phyloP scores from a whole-genome alignment of 306 rosid species.

The Acmispon strigosus region DNA sequence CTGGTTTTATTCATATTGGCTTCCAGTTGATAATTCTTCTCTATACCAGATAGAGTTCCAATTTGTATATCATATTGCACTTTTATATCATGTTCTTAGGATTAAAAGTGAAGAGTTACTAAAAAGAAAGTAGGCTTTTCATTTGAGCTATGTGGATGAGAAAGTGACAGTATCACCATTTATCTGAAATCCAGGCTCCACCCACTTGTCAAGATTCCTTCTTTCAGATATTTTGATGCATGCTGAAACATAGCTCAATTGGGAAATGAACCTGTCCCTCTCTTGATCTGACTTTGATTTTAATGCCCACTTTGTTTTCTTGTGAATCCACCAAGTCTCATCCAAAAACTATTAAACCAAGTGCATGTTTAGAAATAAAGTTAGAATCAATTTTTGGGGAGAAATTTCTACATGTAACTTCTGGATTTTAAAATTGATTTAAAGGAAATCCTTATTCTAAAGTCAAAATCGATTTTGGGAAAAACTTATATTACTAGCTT shows the following conservation, averaged over 20 bases:
- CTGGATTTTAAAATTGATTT: no score
- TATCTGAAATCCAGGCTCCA: background rate
- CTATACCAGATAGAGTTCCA: slow-evolving; percentile 5
- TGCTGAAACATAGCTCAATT: background rate
- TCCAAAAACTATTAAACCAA: no score
- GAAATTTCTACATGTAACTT: no score
- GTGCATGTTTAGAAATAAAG: no score
- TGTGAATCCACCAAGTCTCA: background rate
- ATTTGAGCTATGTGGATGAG: background rate
- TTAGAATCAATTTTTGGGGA: no score
- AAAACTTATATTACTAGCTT: no score
- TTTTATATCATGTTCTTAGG: background rate
- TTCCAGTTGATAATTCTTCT: slow-evolving; percentile 6
- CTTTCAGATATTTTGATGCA: slow-evolving; percentile 13
- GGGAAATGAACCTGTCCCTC: background rate
- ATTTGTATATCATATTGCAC: background rate
- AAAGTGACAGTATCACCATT: background rate
- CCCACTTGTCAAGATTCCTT: slow-evolving; percentile 26
- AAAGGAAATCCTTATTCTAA: no score
- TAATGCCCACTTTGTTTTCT: slow-evolving; percentile 3
- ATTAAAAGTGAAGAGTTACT: background rate
- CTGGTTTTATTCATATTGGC: slow-evolving; percentile 14
- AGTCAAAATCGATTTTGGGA: no score
- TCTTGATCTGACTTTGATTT: slow-evolving; percentile 1
- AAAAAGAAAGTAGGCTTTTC: background rate